These are phyloP conservation scores for Calocera cornea DNA, from an alignment of 768 basidiomycete species.

Conservation along the genomic window DNA sequence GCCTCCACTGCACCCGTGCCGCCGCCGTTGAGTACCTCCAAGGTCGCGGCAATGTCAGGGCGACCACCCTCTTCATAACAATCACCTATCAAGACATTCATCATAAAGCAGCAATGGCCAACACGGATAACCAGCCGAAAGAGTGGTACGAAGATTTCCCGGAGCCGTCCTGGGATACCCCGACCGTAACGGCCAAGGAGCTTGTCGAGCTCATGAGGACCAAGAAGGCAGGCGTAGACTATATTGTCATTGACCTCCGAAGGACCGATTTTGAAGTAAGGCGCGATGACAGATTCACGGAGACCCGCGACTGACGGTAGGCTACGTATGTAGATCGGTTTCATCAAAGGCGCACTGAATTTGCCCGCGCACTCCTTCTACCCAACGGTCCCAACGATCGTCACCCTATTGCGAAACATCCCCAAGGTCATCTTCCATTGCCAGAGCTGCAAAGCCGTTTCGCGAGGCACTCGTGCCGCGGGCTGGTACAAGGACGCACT, in stretches of 20 bases:
- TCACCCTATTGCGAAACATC: constrained; percentile 21
- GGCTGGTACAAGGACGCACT: constrained; percentile 4
- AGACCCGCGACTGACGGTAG: too few species aligned
- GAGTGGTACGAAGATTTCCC: neutral
- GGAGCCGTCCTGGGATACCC: constrained; percentile 7
- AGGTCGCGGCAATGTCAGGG: neutral
- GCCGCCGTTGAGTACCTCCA: neutral
- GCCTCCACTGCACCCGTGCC: neutral
- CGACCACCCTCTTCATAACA: too few species aligned
- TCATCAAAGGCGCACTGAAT: constrained; percentile 30
- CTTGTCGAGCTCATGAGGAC: constrained; percentile 19
- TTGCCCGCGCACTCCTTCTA: constrained; percentile 35
- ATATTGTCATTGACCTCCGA: constrained; percentile 28
- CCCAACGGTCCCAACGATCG: constrained; percentile 24
- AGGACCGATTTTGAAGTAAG: constrained; percentile 30
- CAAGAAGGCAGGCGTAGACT: constrained; percentile 17
- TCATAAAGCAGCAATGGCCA: neutral
- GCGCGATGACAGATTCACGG: too few species aligned
- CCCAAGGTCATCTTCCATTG: constrained; percentile 17
- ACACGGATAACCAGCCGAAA: neutral
- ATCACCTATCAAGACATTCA: too few species aligned
- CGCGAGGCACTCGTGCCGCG: neutral
- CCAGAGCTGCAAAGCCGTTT: constrained; percentile 1
- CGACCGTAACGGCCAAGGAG: constrained; percentile 15
- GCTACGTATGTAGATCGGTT: constrained; percentile 10